These are phyloP conservation scores for Cinnamomum chago DNA, from an alignment of 164 flowering plant species.

Conservation along the genomic window DNA sequence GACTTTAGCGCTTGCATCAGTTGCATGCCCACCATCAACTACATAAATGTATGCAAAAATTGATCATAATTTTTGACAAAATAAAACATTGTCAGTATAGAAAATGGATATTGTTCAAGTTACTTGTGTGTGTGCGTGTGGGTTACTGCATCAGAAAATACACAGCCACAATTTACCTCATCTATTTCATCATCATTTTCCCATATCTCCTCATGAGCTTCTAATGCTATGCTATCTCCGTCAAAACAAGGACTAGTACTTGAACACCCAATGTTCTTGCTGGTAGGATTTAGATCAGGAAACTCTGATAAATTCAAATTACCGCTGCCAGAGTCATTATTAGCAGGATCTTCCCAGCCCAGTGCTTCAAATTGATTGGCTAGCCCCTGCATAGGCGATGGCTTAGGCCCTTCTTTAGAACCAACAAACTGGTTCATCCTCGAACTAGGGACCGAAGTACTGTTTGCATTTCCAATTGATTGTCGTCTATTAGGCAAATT, in stretches of 20 bases:
- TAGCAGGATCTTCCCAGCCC: not conserved
- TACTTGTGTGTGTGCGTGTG: not conserved
- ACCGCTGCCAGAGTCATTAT: constrained; percentile 3
- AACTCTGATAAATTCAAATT: not conserved
- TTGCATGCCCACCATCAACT: constrained; percentile 47
- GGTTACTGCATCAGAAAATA: too few relatives aligned
- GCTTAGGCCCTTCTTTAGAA: not conserved
- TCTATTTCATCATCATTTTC: too few relatives aligned
- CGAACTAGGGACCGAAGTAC: not conserved
- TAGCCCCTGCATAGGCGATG: not conserved
- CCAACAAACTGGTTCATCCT: not conserved
- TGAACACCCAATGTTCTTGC: constrained; percentile 16
- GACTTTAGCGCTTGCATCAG: constrained; percentile 40
- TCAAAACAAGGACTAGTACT: constrained; percentile 18
- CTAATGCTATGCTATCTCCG: constrained; percentile 12
- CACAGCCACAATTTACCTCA: not conserved
- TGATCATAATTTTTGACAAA: not conserved
- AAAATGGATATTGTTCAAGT: too few relatives aligned
- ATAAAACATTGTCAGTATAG: not conserved
- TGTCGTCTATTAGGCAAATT: not conserved
- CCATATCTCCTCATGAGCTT: constrained; percentile 1
- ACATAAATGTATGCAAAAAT: constrained; percentile 6
- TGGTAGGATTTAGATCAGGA: constrained; percentile 2
- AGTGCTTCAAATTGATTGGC: constrained; percentile 2
- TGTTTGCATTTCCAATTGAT: not conserved